Base-by-base conservation (phyloP, 2,329 filamentous ascomycete species). In the Diaporthe nobilis region DNA sequence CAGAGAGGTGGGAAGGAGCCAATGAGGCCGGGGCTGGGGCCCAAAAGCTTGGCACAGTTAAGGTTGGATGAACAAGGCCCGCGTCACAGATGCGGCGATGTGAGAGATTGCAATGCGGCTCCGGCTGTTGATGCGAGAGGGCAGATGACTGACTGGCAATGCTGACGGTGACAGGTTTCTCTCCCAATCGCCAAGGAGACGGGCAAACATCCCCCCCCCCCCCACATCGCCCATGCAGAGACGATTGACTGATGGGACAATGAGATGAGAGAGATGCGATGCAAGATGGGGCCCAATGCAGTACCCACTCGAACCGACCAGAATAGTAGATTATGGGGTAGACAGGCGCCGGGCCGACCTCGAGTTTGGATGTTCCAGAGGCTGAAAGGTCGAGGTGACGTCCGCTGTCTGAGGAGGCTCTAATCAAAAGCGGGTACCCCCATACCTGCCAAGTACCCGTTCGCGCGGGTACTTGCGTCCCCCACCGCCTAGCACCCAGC, bases 31-130 rank as follows among this genome's bases (percentile, higher is more conserved):
- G n/a, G 10, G 15, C 37, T 42, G 37, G 58, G 37, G 58, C 25
- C 17, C 20, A n/a, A 47, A 68, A 68, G 65, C 65, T 68, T 68
- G 65, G 65, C 65, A 47, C 47, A 25, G 47, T 68, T 68, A 68
- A 68, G 65, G 65, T 68, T 68, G 65, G 65, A 68, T 68, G 65
- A 68, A 68, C 65, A 68, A 68, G 65, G 65, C 65, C 65, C 47
- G 47, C 65, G 65, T 68, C 65, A 47, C 65, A 68, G 65, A 28
- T 68, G 31, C 3, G 20, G 31, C 65, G 31, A 39, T n/a, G 63
- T 51, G 63, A 28, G 51, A 68, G 63, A 68, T 51, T 42, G 63
- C 63, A 49, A n/a, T 51, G 61, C 61, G 61, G 25, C 61, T 65
- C 61, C 25, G 25, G 61, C 42, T 65, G 61, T 42, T 47, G 42